Percentiles rank a stretch among this genome's conserved stretches.
phyloP scores from a whole-genome alignment of 495 filamentous ascomycete genomes.

The Penicillium chermesinum region DNA sequence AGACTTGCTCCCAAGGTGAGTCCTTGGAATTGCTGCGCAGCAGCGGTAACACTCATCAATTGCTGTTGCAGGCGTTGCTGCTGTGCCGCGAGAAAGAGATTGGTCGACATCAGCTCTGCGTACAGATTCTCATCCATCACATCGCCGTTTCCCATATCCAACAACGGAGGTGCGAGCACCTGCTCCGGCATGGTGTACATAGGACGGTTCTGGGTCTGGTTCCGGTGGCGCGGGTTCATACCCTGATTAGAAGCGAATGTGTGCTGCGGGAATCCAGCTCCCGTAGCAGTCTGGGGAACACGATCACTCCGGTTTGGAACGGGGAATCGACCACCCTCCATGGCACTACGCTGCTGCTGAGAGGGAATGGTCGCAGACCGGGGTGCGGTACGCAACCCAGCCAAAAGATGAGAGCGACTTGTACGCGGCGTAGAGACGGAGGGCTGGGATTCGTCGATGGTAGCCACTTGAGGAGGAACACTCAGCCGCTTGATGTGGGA shows the following conservation, averaged over 20 bases:
- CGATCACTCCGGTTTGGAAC: slow-evolving; percentile 39
- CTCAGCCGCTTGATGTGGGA: slow-evolving; percentile 80
- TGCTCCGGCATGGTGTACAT: slow-evolving; percentile 74
- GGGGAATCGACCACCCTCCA: slow-evolving; percentile 44
- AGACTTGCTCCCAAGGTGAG: slow-evolving; percentile 50
- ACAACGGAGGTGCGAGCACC: slow-evolving; percentile 74
- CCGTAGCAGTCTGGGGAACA: slow-evolving; percentile 59
- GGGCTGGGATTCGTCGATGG: slow-evolving; percentile 61
- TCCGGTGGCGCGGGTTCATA: slow-evolving; percentile 21
- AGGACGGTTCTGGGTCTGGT: slow-evolving; percentile 33
- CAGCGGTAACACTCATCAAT: slow-evolving; percentile 49
- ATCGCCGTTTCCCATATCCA: slow-evolving; percentile 60
- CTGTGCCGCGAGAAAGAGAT: slow-evolving; percentile 79
- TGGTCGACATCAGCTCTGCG: slow-evolving; percentile 77
- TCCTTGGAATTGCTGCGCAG: slow-evolving; percentile 70
- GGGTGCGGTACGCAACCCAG: slow-evolving; percentile 87
- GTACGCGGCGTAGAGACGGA: slow-evolving; percentile 72
- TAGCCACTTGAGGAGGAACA: slow-evolving; percentile 55
- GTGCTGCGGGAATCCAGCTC: slow-evolving; percentile 51
- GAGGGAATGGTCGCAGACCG: slow-evolving; percentile 76
- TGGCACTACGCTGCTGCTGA: slow-evolving; percentile 46
- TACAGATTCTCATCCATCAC: slow-evolving; percentile 77
- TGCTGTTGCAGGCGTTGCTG: slow-evolving; percentile 77
- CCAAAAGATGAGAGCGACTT: slow-evolving; percentile 89
- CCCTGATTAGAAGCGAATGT: slow-evolving; percentile 43